Conservation (phyloP, 2,329 filamentous ascomycete genomes). For the Rhynchosporium secalis region DNA sequence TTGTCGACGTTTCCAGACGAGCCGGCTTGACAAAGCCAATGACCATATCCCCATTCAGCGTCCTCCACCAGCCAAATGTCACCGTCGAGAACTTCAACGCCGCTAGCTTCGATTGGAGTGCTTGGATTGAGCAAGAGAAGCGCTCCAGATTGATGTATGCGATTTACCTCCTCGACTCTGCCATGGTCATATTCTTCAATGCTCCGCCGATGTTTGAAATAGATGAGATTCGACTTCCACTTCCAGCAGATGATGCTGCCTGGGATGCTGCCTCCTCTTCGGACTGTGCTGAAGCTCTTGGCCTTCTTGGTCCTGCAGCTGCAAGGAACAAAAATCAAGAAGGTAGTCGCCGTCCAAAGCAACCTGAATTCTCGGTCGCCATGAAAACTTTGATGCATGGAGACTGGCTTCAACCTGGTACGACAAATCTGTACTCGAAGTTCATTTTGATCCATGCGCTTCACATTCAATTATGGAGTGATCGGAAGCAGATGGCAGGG, state of each 20-base stretch:
- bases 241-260: conserved; percentile 71
- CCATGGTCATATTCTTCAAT: conserved; percentile 72
- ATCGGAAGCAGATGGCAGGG: conserved; percentile 46
- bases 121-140: conserved; percentile 72
- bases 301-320: conserved; percentile 57
- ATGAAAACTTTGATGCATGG: conserved; percentile 61
- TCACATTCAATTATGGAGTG: conserved; percentile 59
- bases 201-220: conserved; percentile 60
- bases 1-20: conserved; percentile 58
- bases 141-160: conserved; percentile 65
- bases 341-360: conserved; percentile 63
- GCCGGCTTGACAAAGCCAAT: conserved; percentile 57
- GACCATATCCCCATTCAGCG: conserved; percentile 53
- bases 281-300: conserved; percentile 65
- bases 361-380: conserved; percentile 63
- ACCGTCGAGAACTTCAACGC: conserved; percentile 48
- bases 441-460: conserved; percentile 72
- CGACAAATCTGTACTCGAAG: conserved; percentile 72
- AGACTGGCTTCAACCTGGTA: conserved; percentile 59
- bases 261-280: conserved; percentile 65
- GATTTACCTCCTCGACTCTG: conserved; percentile 63
- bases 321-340: conserved; percentile 59
- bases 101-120: conserved; percentile 61
- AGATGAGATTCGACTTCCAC: conserved; percentile 64
- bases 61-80: conserved; percentile 59